A percentile compares a stretch with the other conserved stretches of the same genome.
phyloP scores from a whole-genome alignment of 192 early-diverging fungal species.

The Paraglomus occultum region DNA sequence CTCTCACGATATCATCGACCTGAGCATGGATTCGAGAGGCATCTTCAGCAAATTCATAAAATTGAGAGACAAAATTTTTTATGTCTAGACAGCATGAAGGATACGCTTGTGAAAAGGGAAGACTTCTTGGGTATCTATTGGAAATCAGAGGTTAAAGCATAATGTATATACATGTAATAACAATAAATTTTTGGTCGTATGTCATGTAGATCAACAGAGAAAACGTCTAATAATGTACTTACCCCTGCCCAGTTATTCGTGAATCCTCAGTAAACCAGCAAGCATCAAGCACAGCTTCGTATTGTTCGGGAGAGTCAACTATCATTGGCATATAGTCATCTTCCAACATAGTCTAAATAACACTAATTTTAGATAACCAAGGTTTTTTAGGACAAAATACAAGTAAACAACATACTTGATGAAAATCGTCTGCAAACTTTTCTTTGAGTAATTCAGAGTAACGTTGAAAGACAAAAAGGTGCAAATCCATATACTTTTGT shows the following conservation, averaged over 20 bases:
- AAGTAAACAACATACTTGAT: conserved; percentile 50
- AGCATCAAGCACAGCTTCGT: conserved; percentile 58
- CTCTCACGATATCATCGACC: conserved; percentile 84
- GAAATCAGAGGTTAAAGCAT: background rate
- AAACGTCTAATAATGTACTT: background rate
- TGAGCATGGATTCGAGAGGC: conserved; percentile 79
- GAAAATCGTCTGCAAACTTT: conserved; percentile 62
- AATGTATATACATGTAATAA: background rate
- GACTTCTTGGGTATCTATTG: conserved; percentile 62
- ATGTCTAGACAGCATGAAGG: conserved; percentile 69
- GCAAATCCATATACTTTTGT: conserved; percentile 62
- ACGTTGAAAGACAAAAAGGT: conserved; percentile 74
- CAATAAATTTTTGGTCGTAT: background rate
- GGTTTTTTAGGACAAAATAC: background rate
- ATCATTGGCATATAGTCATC: conserved; percentile 82
- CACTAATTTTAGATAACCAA: background rate
- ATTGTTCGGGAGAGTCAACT: conserved; percentile 62
- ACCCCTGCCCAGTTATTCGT: conserved; percentile 36
- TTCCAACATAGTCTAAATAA: conserved; percentile 66
- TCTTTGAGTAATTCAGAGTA: conserved; percentile 76
- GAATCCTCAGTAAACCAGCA: conserved; percentile 62
- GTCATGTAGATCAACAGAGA: background rate
- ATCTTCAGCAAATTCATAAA: conserved; percentile 83
- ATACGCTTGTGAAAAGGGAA: conserved; percentile 84
- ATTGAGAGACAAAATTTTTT: conserved; percentile 68